Evolutionary conservation across 1,139 yeast genomes (phyloP).

Genomic region (Sugiyamaella pinicola): DNA sequence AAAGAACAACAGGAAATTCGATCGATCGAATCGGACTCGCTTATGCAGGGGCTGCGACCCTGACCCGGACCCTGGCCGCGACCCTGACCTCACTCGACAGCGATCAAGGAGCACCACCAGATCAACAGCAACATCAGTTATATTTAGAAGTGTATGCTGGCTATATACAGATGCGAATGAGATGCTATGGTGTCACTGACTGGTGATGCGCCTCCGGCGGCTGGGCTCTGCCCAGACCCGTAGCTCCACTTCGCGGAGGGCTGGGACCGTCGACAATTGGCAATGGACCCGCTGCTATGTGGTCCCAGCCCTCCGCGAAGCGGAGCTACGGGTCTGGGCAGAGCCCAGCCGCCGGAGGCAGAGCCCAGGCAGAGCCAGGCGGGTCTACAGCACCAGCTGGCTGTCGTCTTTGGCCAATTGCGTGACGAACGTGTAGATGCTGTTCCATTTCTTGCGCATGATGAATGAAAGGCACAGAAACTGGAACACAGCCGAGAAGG

Average conservation of each 20-base stretch:
- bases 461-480: constrained; percentile 29
- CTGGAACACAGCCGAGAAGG: constrained; percentile 32
- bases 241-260: too few species aligned
- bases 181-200: neutral
- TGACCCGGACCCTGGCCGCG: too few species aligned
- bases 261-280: too few species aligned
- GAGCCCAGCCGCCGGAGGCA: too few species aligned
- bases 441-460: constrained; percentile 31
- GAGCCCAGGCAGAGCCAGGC: neutral
- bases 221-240: neutral
- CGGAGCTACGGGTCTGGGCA: too few species aligned
- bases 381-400: neutral
- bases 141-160: neutral
- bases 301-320: neutral
- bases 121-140: too few species aligned
- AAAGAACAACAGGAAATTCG: neutral
- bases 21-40: neutral
- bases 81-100: too few species aligned
- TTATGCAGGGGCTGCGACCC: too few species aligned
- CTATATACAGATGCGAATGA: neutral
- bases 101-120: too few species aligned
- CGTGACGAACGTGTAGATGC: constrained; percentile 12
- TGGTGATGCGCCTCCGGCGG: too few species aligned
- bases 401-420: constrained; percentile 10
- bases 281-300: neutral